Evolutionary conservation across 345 rosid species (phyloP).

Genomic region (Murraya koenigii): DNA sequence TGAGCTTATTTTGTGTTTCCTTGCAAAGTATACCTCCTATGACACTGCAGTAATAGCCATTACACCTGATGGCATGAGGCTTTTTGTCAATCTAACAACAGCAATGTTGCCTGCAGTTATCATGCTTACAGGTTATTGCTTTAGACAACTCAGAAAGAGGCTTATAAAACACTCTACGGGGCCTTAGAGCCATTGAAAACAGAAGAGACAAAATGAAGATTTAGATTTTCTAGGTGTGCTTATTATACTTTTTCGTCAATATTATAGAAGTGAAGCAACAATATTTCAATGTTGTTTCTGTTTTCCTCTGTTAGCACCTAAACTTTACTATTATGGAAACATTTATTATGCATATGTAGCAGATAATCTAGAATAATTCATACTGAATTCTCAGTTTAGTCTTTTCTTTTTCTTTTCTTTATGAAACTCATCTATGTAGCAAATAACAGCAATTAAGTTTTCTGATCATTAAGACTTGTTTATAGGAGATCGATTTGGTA

Average conservation of each 20-base stretch:
- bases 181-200: not conserved
- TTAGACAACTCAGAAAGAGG: not conserved
- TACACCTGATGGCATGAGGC: slow-evolving; percentile 25
- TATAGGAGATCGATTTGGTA: no score
- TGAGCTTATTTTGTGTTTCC: slow-evolving; percentile 46
- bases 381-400: no score
- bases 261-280: no score
- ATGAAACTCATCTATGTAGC: no score
- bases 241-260: no score
- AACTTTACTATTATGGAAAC: no score
- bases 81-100: slow-evolving; percentile 22
- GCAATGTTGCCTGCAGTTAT: slow-evolving; percentile 21
- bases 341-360: no score
- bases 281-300: no score
- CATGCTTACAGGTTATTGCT: not conserved
- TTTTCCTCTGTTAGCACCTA: no score
- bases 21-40: slow-evolving; percentile 31
- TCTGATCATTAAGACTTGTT: not conserved
- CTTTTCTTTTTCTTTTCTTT: no score
- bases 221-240: not conserved
- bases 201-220: not conserved
- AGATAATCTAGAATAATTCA: no score
- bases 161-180: not conserved
- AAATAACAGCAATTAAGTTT: not conserved
- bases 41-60: slow-evolving; percentile 30